Evolutionary conservation across 768 basidiomycete genomes (phyloP).

Genomic region (Clavulina sp.): DNA sequence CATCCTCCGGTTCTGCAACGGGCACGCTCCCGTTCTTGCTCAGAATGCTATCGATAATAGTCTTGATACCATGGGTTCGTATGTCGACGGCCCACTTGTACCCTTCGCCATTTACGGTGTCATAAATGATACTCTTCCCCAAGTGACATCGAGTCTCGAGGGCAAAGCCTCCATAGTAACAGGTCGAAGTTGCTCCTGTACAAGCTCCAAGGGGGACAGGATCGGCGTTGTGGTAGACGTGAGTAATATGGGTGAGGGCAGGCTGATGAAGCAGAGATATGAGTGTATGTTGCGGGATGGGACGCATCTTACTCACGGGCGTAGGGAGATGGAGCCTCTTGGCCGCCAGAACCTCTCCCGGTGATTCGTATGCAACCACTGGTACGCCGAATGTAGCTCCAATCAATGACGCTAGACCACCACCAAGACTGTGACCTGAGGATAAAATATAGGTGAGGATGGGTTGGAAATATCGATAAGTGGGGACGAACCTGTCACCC

Average conservation of each 20-base stretch:
- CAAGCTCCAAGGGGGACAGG: conserved; percentile 80
- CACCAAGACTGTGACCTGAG: conserved; percentile 62
- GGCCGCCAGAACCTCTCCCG: conserved; percentile 70
- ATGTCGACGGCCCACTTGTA: conserved; percentile 52
- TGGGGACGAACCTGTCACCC: conserved; percentile 44
- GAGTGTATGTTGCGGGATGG: neutral
- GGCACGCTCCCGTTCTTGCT: conserved; percentile 60
- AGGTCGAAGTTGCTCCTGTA: conserved; percentile 57
- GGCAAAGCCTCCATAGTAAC: conserved; percentile 73
- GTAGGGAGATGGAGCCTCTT: conserved; percentile 22
- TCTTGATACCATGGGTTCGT: conserved; percentile 51
- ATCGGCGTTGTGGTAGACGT: conserved; percentile 87
- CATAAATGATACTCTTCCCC: conserved; percentile 66
- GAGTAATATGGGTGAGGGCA: conserved; percentile 17
- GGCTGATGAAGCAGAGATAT: neutral
- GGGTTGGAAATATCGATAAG: neutral
- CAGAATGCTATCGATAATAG: conserved; percentile 54
- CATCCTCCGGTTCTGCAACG: conserved; percentile 31
- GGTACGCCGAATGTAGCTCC: conserved; percentile 87
- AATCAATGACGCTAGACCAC: conserved; percentile 65
- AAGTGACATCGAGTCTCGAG: conserved; percentile 78
- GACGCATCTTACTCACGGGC: conserved; percentile 4
- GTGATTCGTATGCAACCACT: conserved; percentile 79
- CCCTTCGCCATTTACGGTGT: conserved; percentile 62
- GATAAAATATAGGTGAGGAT: neutral